Evolutionary conservation across 1,139 yeast species (phyloP).

Genomic region (Hyphopichia pseudoburtonii): DNA sequence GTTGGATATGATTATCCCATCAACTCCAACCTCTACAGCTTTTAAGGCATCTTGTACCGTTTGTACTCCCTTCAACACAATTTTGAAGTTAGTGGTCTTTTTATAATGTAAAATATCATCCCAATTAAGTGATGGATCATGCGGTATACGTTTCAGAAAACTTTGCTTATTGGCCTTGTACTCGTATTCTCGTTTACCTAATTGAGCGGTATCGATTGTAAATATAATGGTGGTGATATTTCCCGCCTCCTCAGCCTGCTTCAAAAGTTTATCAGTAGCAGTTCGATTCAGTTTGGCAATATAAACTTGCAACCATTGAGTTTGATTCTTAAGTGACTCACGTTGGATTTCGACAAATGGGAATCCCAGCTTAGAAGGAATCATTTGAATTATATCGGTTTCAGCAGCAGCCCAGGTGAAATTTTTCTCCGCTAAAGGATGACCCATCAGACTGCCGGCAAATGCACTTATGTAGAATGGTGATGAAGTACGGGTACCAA

Average conservation of each 20-base stretch:
- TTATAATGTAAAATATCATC: slow-evolving; percentile 6
- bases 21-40: slow-evolving; percentile 39
- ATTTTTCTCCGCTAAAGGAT: slow-evolving; percentile 51
- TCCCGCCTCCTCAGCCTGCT: slow-evolving; percentile 7
- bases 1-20: slow-evolving; percentile 45
- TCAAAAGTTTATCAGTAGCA: slow-evolving; percentile 8
- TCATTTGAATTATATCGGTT: slow-evolving; percentile 49
- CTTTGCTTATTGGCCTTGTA: slow-evolving; percentile 2
- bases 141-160: slow-evolving; percentile 2
- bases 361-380: slow-evolving; percentile 51
- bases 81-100: slow-evolving; percentile 14
- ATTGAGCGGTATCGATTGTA: slow-evolving; percentile 16
- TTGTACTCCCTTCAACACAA: slow-evolving; percentile 48
- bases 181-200: slow-evolving; percentile 17
- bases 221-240: slow-evolving; percentile 13
- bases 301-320: slow-evolving; percentile 40
- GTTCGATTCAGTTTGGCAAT: slow-evolving; percentile 15
- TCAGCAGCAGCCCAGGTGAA: slow-evolving; percentile 46
- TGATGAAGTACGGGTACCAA: slow-evolving; percentile 44
- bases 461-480: slow-evolving; percentile 58
- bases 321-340: slow-evolving; percentile 30
- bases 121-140: slow-evolving; percentile 11
- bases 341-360: slow-evolving; percentile 53
- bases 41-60: slow-evolving; percentile 42
- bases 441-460: slow-evolving; percentile 52